Evolutionary conservation across 108 stramenopile genomes (phyloP).

Genomic region (Seminavis robusta): DNA sequence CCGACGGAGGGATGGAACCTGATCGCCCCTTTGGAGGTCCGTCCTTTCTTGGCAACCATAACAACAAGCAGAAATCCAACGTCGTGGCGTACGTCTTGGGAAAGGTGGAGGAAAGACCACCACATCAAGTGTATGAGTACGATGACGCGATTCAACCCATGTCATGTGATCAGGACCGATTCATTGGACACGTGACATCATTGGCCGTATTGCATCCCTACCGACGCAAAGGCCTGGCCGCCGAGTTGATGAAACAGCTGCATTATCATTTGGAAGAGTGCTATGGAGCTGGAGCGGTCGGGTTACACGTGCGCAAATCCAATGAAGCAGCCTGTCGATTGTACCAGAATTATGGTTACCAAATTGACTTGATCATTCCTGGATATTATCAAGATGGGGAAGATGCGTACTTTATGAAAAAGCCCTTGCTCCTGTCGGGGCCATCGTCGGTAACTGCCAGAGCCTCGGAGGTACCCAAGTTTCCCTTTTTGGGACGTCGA

Average conservation of each 20-base stretch:
- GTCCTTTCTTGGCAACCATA: conserved; percentile 1
- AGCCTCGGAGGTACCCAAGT: too few species aligned
- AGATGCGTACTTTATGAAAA: conserved; percentile 88
- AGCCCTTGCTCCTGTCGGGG: too few species aligned
- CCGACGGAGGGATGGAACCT: neutral
- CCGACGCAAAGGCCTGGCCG: conserved; percentile 76
- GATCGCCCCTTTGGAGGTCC: neutral
- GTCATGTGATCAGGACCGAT: too few species aligned
- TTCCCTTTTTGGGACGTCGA: too few species aligned
- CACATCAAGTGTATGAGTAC: neutral
- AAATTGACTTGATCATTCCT: conserved; percentile 63
- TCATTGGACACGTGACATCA: conserved; percentile 77
- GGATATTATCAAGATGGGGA: conserved; percentile 89
- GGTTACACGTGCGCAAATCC: conserved; percentile 75
- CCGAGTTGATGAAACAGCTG: conserved; percentile 66
- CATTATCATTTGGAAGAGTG: conserved; percentile 65
- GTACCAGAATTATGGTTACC: conserved; percentile 70
- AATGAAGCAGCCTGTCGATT: conserved; percentile 70
- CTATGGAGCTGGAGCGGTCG: conserved; percentile 50
- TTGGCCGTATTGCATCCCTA: conserved; percentile 71
- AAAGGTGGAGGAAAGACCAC: conserved; percentile 62
- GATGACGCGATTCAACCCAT: conserved; percentile 11
- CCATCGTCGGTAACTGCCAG: too few species aligned
- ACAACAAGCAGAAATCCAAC: conserved; percentile 27
- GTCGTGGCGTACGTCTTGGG: conserved; percentile 88